Base-by-base conservation (phyloP, 2,329 filamentous ascomycete genomes). In the Curvularia lunata region DNA sequence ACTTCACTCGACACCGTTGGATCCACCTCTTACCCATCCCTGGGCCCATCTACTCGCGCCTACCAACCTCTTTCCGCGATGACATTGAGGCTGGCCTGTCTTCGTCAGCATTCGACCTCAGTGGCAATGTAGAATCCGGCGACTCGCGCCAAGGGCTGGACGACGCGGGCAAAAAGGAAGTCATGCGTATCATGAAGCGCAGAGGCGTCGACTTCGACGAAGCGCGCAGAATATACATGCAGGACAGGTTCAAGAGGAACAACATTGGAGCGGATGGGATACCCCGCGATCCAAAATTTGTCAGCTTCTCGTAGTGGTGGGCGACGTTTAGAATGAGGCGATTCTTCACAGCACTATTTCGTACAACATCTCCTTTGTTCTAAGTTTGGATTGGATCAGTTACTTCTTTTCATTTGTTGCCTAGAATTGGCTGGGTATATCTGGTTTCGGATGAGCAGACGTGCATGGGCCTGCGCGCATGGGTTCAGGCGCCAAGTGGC, bases 201-300 rank as follows among this genome's bases (percentile, higher is more conserved):
- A 84, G 88, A 63, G 85, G 88, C 57, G 85, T 98, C 63, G 85
- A 84, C 59, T 99, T 99, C 75, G 94, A 99, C 78, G 92, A 97
- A 80, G 95, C 94, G 38, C 85, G 95, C 67, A 85, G 91, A 69
- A 84, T 92, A 45, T 96, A 91, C 75, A 95, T 92, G 79, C 90
- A 97, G 80, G 87, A 90, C 69, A 83, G 88, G 56, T 97, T 99
- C 79, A 87, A 87, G 74, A 92, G 88, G 74, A 91, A 96, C 70
- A 91, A 91, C 50, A 97, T 99, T 74, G 92, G 88, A 1, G 84
- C 90, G 5, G 95, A 99, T 77, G 95, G 95, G 4, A 81, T 88
- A 68, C 95, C 95, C 61, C 85, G 88, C 74, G 94, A 98, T 81
- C 92, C 93, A 61, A 97, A 97, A 81, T 96, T 97, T 74, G 92